Base-by-base conservation (phyloP, 2,329 filamentous ascomycete genomes). In the Arachnomyces sp. region DNA sequence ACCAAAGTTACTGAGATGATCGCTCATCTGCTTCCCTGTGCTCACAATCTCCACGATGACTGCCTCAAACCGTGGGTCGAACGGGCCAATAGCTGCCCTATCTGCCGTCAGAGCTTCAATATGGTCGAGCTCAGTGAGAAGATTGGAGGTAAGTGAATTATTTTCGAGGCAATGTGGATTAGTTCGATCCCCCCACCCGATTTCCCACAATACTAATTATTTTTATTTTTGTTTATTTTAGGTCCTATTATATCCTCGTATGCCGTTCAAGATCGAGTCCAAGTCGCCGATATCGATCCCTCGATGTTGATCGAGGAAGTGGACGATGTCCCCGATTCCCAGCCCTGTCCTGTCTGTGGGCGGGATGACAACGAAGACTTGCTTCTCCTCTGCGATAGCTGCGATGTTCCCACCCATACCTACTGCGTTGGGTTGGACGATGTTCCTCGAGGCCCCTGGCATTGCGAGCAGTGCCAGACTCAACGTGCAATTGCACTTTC, bases 1-100 rank as follows among this genome's bases (percentile, higher is more conserved):
- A 43, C 58, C 42, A 68, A 74, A 45, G 64, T 71, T 43, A 48
- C 54, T n/a, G 48, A 52, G 40, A 71, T 74, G 47, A 73, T 82
- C 53, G 78, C 77, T 43, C 76, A 79, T 55, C 57, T 82, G 18
- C 59, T 80, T 44, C 82, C 87, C 34, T 98, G 92, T 65, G 84
- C 86, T 43, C 93, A 98, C 70, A 77, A 89, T 52, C 73, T 98
- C 52, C 92, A 98, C 67, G 82, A 98, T 67, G 80, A 83, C 38
- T 98, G 92, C 64, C 74, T 98, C 51, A 83, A 84, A 53, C 86
- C 88, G 52, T 98, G 92, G 92, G 87, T 90, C 34, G 86, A 93
- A 65, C 84, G 93, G 62, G 90, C 92, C 48, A 98, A 96, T 66
- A 95, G 89, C 60, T 98, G 92, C 64, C 92, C 92, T 34, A 94